phyloP scores from a whole-genome alignment of 768 basidiomycete species.

The Pleurotus platypus region DNA sequence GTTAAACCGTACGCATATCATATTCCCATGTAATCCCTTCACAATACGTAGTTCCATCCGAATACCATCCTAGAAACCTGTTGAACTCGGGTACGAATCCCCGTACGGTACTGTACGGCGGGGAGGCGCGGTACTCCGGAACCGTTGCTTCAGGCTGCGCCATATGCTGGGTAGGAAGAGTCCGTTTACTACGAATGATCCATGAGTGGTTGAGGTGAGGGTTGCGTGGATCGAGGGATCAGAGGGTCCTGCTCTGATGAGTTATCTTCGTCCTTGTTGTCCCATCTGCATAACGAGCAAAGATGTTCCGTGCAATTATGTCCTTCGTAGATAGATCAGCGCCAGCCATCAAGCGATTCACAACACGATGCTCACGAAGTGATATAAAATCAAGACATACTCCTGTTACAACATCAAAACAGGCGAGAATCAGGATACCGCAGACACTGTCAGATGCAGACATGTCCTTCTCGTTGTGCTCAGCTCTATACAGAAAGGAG shows the following conservation, averaged over 20 bases:
- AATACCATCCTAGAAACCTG: no score
- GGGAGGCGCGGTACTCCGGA: no score
- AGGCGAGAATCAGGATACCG: background rate
- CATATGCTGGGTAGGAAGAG: no score
- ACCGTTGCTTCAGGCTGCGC: no score
- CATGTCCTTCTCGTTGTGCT: background rate
- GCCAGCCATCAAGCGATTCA: background rate
- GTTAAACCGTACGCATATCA: no score
- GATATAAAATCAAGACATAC: background rate
- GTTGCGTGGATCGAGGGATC: background rate
- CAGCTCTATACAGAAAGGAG: no score
- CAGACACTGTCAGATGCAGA: background rate
- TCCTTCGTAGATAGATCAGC: background rate
- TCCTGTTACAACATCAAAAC: background rate
- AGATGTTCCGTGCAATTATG: background rate
- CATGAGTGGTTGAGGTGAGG: background rate
- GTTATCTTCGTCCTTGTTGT: background rate
- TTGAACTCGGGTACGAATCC: no score
- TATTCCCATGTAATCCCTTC: no score
- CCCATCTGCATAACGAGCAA: background rate
- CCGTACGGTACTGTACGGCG: no score
- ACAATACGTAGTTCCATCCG: no score
- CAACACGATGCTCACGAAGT: background rate
- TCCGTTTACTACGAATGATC: no score
- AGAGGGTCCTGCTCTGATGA: background rate